phyloP scores from a whole-genome alignment of 179 eudicot genomes.

The Silene vulgaris region DNA sequence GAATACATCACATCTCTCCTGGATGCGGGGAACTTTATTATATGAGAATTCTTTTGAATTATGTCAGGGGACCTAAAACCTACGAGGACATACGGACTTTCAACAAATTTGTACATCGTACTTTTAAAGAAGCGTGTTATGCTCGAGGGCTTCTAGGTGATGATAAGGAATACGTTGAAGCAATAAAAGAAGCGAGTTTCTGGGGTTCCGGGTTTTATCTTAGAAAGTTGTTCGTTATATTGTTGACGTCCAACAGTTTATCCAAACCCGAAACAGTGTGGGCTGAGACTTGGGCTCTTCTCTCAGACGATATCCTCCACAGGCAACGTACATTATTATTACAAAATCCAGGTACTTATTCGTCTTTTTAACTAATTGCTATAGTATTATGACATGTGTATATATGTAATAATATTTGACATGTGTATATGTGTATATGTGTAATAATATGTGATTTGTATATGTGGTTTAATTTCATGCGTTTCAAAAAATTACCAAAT shows the following conservation, averaged over 20 bases:
- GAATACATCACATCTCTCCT: not conserved
- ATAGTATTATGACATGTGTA: too few relatives aligned
- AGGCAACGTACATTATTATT: not conserved
- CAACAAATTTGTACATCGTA: not conserved
- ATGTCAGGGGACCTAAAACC: not conserved
- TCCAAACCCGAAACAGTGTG: not conserved
- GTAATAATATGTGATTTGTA: too few relatives aligned
- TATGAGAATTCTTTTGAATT: not conserved
- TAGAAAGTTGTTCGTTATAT: not conserved
- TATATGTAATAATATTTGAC: too few relatives aligned
- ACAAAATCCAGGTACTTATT: not conserved
- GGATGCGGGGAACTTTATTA: not conserved
- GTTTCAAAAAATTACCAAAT: too few relatives aligned
- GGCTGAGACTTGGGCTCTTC: not conserved
- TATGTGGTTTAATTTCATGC: too few relatives aligned
- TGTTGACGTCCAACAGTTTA: not conserved
- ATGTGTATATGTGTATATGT: too few relatives aligned
- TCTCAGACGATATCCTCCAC: not conserved
- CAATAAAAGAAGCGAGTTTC: not conserved
- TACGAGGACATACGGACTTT: constrained; percentile 6
- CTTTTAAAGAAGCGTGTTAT: constrained; percentile 2
- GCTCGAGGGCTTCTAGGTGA: constrained; percentile 9
- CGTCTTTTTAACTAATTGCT: not conserved
- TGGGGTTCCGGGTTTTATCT: not conserved
- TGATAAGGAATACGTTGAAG: constrained; percentile 11